These are phyloP conservation scores for Postia placenta DNA, from an alignment of 768 basidiomycete genomes.

Conservation along the genomic window DNA sequence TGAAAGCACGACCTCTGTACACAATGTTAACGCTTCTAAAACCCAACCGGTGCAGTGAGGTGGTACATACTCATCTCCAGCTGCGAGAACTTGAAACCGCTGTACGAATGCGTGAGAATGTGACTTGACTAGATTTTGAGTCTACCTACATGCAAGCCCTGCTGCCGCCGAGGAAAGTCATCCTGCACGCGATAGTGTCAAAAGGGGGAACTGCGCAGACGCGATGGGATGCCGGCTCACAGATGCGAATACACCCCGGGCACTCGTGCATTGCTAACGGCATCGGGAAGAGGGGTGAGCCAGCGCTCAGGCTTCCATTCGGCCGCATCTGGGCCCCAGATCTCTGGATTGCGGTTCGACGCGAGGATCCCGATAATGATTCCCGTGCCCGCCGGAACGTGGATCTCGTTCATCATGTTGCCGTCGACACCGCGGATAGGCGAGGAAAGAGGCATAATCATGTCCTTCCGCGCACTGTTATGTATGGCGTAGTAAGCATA, in stretches of 20 bases:
- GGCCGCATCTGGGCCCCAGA: slow-evolving; percentile 41
- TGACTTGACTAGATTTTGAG: background rate
- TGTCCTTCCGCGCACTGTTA: slow-evolving; percentile 38
- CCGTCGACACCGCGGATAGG: slow-evolving; percentile 17
- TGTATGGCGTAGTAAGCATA: too few relatives aligned
- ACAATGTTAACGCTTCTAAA: background rate
- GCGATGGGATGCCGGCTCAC: slow-evolving; percentile 10
- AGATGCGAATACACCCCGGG: slow-evolving; percentile 19
- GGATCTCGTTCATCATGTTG: slow-evolving; percentile 19
- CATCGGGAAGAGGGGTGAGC: slow-evolving; percentile 22
- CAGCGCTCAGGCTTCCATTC: slow-evolving; percentile 41
- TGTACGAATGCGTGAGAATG: background rate
- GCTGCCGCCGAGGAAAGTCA: slow-evolving; percentile 20
- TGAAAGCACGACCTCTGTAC: slow-evolving; percentile 24
- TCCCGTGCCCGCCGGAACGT: slow-evolving; percentile 32
- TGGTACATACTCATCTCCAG: slow-evolving; percentile 17
- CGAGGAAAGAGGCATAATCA: slow-evolving; percentile 29
- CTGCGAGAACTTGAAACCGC: slow-evolving; percentile 20
- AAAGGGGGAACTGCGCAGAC: too few relatives aligned
- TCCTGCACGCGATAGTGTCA: slow-evolving; percentile 4
- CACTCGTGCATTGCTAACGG: slow-evolving; percentile 12
- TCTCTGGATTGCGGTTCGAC: slow-evolving; percentile 33
- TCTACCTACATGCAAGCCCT: slow-evolving; percentile 17
- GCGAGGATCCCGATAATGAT: slow-evolving; percentile 33
- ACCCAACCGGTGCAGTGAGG: background rate